Percentiles rank a stretch among this genome's conserved stretches.
phyloP scores from a whole-genome alignment of 306 rosid species.

The Vigna unguiculata region DNA sequence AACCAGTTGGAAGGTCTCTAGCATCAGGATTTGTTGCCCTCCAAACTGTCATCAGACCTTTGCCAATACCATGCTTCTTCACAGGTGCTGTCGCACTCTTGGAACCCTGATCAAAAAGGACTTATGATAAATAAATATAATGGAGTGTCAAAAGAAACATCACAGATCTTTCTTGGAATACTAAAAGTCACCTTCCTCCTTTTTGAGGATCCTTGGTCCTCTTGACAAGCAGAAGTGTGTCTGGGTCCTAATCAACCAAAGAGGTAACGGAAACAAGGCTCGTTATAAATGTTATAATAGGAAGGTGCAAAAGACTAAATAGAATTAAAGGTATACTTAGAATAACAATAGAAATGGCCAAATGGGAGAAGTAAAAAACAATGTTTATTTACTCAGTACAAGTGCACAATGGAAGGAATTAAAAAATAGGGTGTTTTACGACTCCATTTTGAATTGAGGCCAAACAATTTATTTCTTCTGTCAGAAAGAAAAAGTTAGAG shows the following conservation, averaged over 20 bases:
- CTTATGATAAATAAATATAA: slow-evolving; percentile 20
- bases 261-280: slow-evolving; percentile 36
- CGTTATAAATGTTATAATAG: neutral
- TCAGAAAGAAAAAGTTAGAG: slow-evolving; percentile 1
- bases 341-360: slow-evolving; percentile 12
- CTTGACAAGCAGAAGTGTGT: slow-evolving; percentile 54
- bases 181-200: slow-evolving; percentile 66
- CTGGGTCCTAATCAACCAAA: slow-evolving; percentile 48
- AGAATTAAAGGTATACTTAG: neutral
- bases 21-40: slow-evolving; percentile 80
- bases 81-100: slow-evolving; percentile 51
- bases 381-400: slow-evolving; percentile 4
- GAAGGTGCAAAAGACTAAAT: slow-evolving; percentile 2
- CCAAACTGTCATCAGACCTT: slow-evolving; percentile 98
- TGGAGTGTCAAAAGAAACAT: slow-evolving; percentile 2
- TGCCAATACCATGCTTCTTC: slow-evolving; percentile 86
- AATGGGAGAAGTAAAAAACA: neutral
- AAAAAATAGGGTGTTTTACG: slow-evolving; percentile 3
- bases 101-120: slow-evolving; percentile 58
- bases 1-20: slow-evolving; percentile 61
- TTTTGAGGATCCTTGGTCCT: slow-evolving; percentile 58
- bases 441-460: slow-evolving; percentile 23
- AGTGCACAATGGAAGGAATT: slow-evolving; percentile 10
- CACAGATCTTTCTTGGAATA: slow-evolving; percentile 13
- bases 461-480: neutral